Percentiles rank a stretch among this genome's conserved stretches.
phyloP scores from a whole-genome alignment of 768 basidiomycete genomes.

The Tulasnella sp. region DNA sequence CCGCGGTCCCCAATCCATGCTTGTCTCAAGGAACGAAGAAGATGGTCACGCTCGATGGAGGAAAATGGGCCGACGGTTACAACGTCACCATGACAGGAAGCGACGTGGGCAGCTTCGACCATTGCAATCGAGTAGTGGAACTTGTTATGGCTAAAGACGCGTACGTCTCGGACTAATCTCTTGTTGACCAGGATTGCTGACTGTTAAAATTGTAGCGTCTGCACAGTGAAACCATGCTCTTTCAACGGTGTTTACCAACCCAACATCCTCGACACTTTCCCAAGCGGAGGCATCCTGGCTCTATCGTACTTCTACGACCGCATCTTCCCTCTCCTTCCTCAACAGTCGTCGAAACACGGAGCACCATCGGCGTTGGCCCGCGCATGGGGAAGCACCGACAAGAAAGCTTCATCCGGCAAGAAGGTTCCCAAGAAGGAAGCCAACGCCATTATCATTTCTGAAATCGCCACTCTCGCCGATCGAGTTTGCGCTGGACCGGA shows the following conservation, averaged over 20 bases:
- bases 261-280: conserved; percentile 78
- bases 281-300: conserved; percentile 72
- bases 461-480: conserved; percentile 51
- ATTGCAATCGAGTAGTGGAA: conserved; percentile 72
- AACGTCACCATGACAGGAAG: conserved; percentile 81
- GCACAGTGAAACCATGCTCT: conserved; percentile 86
- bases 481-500: conserved; percentile 61
- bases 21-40: conserved; percentile 54
- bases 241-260: conserved; percentile 98
- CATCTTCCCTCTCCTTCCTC: conserved; percentile 55
- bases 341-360: not conserved
- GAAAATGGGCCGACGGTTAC: conserved; percentile 22
- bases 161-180: conserved; percentile 37
- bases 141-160: conserved; percentile 92
- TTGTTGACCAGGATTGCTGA: not conserved
- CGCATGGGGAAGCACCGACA: conserved; percentile 12
- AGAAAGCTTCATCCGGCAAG: not conserved
- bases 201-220: conserved; percentile 37
- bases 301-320: conserved; percentile 99
- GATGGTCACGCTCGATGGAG: conserved; percentile 49
- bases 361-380: conserved; percentile 18
- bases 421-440: conserved; percentile 4
- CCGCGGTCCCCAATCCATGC: conserved; percentile 58
- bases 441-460: conserved; percentile 36
- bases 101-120: conserved; percentile 71